Base-by-base conservation (phyloP, 2,329 filamentous ascomycete genomes). In the Aspergillus carbonarius region DNA sequence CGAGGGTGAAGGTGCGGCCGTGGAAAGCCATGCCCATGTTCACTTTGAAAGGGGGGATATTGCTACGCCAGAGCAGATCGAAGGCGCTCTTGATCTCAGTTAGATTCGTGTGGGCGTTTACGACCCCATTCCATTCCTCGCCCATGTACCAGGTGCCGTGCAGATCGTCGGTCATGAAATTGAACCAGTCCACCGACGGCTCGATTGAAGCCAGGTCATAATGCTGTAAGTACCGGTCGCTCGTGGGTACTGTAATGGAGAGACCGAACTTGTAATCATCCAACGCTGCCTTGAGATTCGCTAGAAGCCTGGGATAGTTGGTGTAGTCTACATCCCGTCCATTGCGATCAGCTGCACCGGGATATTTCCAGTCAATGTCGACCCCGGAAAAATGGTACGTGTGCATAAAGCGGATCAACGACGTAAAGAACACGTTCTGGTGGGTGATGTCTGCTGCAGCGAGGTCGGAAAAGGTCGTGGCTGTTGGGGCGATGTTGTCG, bases 291-390 rank as follows among this genome's bases (percentile, higher is more conserved):
- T 56, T 58, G 5, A 66, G 12, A 12, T 60, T 58, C 12, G 47
- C 39, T 4, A 67, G 25, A 10, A 67, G 62, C 1, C 17, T 61
- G 9, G 58, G 56, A 25, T 58, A 60, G 25, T 61, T 61, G 4
- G 57, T 27, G 15, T 53, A 61, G 50, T 66, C 63, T 4, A 44
- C 55, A 2, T 54, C 23, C 2, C 42, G 30, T 10, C 60, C 60
- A 27, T 51, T 50, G 9, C 63, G 61, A 18, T 63, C 60, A 13
- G 18, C 20, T 4, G 61, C 60, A 6, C 25, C 61, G 3, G 61
- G 63, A 30, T 65, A 65, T 34, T 66, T 63, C 66, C 66, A 68
- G 35, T 66, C 62, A 10, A 67, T 34, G 42, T 67, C 65, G 0
- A 66, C 57, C 2, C 63, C 66, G 20, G 64, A 59, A 51, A 68